These are phyloP conservation scores for Raphanus sativus DNA, from an alignment of 345 rosid species.

Conservation along the genomic window DNA sequence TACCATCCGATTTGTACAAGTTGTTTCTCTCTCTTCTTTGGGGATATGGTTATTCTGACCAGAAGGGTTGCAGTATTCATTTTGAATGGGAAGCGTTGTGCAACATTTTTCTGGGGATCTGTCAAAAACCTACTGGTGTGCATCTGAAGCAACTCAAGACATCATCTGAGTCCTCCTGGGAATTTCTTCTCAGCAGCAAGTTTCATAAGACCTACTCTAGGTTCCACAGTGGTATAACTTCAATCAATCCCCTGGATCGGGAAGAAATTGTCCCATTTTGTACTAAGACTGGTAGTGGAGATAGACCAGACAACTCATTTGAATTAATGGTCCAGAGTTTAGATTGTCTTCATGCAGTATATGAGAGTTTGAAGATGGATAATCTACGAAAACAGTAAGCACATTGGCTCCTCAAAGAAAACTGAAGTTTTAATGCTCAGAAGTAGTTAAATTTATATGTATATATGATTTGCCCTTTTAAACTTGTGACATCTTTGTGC, in stretches of 20 bases:
- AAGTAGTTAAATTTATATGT: background rate
- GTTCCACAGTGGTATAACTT: constrained; percentile 42
- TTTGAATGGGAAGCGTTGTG: constrained; percentile 79
- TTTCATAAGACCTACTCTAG: constrained; percentile 71
- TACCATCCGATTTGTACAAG: constrained; percentile 58
- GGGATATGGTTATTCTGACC: constrained; percentile 58
- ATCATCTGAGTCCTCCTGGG: constrained; percentile 66
- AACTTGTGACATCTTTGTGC: constrained; percentile 29
- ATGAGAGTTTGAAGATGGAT: constrained; percentile 93
- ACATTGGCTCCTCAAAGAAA: constrained; percentile 13
- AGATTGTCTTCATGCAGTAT: constrained; percentile 82
- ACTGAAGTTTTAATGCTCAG: constrained; percentile 2
- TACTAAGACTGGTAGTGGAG: constrained; percentile 41
- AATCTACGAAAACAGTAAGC: constrained; percentile 80
- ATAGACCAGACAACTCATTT: constrained; percentile 44
- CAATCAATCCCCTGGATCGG: constrained; percentile 36
- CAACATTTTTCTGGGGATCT: constrained; percentile 58
- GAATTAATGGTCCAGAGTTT: constrained; percentile 56
- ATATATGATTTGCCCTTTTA: constrained; percentile 8
- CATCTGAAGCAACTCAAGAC: constrained; percentile 42
- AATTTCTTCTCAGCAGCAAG: constrained; percentile 77
- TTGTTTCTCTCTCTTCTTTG: constrained; percentile 83
- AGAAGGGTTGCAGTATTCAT: constrained; percentile 51
- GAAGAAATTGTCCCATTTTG: constrained; percentile 36
- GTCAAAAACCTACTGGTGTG: constrained; percentile 45